A percentile compares a stretch with the other conserved stretches of the same genome.
Evolutionary conservation across 108 stramenopile species (phyloP).

Genomic region (Aurantiochytrium sp.): DNA sequence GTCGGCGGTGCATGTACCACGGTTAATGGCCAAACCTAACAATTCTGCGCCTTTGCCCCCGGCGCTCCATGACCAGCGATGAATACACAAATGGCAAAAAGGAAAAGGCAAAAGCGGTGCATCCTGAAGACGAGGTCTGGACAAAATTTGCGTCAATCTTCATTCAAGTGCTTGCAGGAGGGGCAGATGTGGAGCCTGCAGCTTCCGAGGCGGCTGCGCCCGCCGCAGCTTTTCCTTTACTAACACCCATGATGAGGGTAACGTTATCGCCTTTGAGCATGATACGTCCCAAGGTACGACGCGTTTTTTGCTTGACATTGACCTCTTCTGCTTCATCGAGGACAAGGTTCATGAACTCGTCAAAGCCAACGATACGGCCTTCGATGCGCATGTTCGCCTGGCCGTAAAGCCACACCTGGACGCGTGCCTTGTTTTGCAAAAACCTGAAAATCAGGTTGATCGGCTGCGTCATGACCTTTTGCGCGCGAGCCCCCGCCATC

Average conservation of each 20-base stretch:
- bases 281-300: conserved; percentile 71
- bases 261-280: conserved; percentile 97
- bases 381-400: conserved; percentile 90
- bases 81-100: too few species aligned
- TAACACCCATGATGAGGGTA: conserved; percentile 71
- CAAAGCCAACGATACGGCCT: conserved; percentile 77
- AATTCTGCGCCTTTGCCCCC: too few species aligned
- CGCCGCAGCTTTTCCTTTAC: not conserved
- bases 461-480: conserved; percentile 61
- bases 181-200: too few species aligned
- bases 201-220: too few species aligned
- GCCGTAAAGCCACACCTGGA: conserved; percentile 95
- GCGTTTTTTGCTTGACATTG: conserved; percentile 58
- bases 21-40: too few species aligned
- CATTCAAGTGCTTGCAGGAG: too few species aligned
- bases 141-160: too few species aligned
- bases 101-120: too few species aligned
- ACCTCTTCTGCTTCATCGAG: conserved; percentile 92
- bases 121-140: too few species aligned
- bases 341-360: conserved; percentile 88
- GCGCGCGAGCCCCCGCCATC: not conserved
- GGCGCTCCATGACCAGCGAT: too few species aligned
- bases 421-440: conserved; percentile 71
- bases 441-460: conserved; percentile 96
- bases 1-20: too few species aligned